Conservation (phyloP, 495 filamentous ascomycete genomes). For the Podospora comata region DNA sequence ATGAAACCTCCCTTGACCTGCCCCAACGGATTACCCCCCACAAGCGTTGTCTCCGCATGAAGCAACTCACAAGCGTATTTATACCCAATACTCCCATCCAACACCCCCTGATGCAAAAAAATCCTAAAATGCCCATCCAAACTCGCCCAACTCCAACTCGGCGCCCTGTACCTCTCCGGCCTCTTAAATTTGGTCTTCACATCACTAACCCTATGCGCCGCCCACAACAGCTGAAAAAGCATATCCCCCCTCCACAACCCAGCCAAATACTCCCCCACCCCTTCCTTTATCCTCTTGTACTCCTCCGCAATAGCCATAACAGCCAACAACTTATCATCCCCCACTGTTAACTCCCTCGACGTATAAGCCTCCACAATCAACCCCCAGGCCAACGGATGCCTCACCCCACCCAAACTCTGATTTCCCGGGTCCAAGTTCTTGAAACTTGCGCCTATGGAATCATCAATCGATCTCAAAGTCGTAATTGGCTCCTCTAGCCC, state of each 20-base stretch:
- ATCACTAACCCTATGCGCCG: not conserved
- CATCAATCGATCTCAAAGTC: not conserved
- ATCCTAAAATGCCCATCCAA: not conserved
- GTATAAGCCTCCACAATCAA: not conserved
- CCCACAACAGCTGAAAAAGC: not conserved
- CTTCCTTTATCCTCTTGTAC: not conserved
- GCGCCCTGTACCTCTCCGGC: not conserved
- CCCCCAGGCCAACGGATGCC: not conserved
- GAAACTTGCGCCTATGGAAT: not conserved
- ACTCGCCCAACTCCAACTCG: not conserved
- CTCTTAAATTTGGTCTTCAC: not conserved
- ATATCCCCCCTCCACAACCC: not conserved
- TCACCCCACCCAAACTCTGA: not conserved
- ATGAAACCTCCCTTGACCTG: not conserved
- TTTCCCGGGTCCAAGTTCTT: not conserved
- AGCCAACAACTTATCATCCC: not conserved
- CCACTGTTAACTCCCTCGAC: not conserved
- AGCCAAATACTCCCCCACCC: not conserved
- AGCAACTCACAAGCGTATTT: not conserved
- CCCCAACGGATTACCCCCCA: not conserved
- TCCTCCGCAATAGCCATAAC: slow-evolving; percentile 1
- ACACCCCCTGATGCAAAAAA: not conserved
- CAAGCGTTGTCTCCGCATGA: not conserved
- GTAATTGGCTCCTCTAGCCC: not conserved
- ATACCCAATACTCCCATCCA: not conserved